A percentile compares a stretch with the other conserved stretches of the same genome.
Evolutionary conservation across 1,284 basidiomycete species (phyloP).

Genomic region (Ceratobasidium sp.): DNA sequence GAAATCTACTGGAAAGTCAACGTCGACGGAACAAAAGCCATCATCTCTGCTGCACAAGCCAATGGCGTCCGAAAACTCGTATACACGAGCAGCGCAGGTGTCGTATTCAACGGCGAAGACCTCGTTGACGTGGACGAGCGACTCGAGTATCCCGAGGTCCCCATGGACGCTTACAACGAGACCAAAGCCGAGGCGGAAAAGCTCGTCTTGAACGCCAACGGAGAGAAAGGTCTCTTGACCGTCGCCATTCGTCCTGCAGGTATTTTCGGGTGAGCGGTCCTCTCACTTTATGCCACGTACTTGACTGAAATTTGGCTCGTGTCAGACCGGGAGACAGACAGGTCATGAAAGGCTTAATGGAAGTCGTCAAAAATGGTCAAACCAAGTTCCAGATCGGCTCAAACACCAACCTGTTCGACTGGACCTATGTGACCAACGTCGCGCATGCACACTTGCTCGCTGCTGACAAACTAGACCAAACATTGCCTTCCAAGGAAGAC

Average conservation of each 20-base stretch:
- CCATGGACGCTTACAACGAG: constrained; percentile 93
- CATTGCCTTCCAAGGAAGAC: constrained; percentile 50
- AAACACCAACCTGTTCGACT: constrained; percentile 95
- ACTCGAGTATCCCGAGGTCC: constrained; percentile 73
- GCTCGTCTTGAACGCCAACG: constrained; percentile 86
- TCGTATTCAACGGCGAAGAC: constrained; percentile 86
- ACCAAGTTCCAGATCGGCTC: constrained; percentile 94
- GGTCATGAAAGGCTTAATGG: constrained; percentile 79
- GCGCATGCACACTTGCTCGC: constrained; percentile 95
- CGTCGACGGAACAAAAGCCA: constrained; percentile 86
- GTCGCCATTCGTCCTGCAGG: constrained; percentile 94
- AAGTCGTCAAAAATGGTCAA: constrained; percentile 82
- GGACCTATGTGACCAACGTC: constrained; percentile 97
- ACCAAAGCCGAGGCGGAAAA: constrained; percentile 95
- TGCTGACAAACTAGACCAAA: constrained; percentile 75
- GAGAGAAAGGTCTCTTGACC: constrained; percentile 80
- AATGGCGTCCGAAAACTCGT: constrained; percentile 85
- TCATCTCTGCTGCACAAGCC: constrained; percentile 81
- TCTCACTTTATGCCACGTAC: constrained; percentile 30
- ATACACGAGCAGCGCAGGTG: constrained; percentile 94
- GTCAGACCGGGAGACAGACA: constrained; percentile 91
- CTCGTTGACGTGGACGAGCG: constrained; percentile 92
- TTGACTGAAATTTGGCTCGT: constrained; percentile 7
- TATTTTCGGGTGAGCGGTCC: constrained; percentile 82
- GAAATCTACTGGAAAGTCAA: constrained; percentile 93